Base-by-base conservation (phyloP, 208 protist genomes). In the Porcisia hertigi region DNA sequence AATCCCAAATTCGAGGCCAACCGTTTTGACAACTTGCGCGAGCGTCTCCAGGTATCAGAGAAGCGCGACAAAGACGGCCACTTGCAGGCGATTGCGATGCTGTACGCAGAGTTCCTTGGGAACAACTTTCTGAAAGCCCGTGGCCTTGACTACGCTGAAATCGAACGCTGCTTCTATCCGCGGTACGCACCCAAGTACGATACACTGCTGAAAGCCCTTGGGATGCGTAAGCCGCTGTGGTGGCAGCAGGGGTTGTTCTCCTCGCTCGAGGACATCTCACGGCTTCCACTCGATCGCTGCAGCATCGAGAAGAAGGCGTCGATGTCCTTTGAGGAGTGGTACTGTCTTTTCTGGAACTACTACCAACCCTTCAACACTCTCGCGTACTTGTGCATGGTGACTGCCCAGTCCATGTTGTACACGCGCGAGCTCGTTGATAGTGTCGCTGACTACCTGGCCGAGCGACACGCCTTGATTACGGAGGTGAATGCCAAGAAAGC, bases 271-370 rank as follows among this genome's bases (percentile, higher is more conserved):
- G 87, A 97, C 66, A 95, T 97, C 77, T 94, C 93, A 25, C 91
- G 93, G 6, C 83, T 95, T 59, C 91, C 93, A 41, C 86, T 97
- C 6, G 90, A 94, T 69, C 82, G 86, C 47, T 94, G 89, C 80
- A 87, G 93, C 74, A 73, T 73, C 25, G 88, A 92, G 47, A 86
- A 86, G 57, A 82, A 92, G 79, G 75, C 86, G 0, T 34, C 81
- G 58, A 58, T 97, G 71, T 90, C 63, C 65, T 97, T 95, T 76
- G 88, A 94, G 72, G 91, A 97, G 80, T 97, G 90, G 89, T 95
- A 93, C 74, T 88, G 77, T n/a, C 88, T 97, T 59, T 94, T 97
- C 60, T 95, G 90, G 90, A 97, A 97, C 77, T 97, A 97, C 81
- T 92, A 92, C 75, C 86, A 90, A 59, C 90, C 93, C 7, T 93